Percentiles rank a stretch among this genome's conserved stretches.
These are phyloP conservation scores for Carnegiea gigantea DNA, from an alignment of 179 eudicot species.

Conservation along the genomic window DNA sequence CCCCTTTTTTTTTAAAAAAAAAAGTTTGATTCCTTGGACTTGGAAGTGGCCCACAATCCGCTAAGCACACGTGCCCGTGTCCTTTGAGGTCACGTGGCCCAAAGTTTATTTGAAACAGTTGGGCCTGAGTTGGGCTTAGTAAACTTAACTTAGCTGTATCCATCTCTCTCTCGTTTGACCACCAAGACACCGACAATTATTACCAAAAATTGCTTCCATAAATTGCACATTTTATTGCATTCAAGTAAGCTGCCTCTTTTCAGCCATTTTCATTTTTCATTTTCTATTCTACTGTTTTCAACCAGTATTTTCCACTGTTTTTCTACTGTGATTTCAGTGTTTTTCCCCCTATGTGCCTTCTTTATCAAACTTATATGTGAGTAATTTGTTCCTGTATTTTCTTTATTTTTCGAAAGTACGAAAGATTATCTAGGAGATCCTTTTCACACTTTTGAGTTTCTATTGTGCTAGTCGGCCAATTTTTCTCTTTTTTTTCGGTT, in stretches of 20 bases:
- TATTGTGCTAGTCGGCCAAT: too few relatives aligned
- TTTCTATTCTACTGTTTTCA: neutral
- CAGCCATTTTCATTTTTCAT: neutral
- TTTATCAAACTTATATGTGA: too few relatives aligned
- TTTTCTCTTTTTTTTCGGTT: too few relatives aligned
- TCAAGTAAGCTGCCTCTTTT: neutral
- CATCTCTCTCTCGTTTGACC: constrained; percentile 8
- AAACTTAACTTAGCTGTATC: constrained; percentile 20
- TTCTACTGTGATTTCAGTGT: constrained; percentile 1
- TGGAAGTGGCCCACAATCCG: constrained; percentile 21
- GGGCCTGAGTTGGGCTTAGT: constrained; percentile 30
- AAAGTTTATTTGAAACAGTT: neutral
- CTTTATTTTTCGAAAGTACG: too few relatives aligned
- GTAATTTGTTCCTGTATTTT: too few relatives aligned
- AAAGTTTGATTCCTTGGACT: constrained; percentile 2
- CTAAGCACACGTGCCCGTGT: constrained; percentile 29
- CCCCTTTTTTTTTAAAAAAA: neutral
- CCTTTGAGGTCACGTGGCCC: constrained; percentile 27
- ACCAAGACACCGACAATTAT: constrained; percentile 21
- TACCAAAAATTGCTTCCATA: neutral
- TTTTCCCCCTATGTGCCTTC: neutral
- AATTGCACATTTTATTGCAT: neutral
- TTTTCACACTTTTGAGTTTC: too few relatives aligned
- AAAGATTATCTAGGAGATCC: too few relatives aligned
- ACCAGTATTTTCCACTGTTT: constrained; percentile 13